Evolutionary conservation across 441 rosid genomes (phyloP).

Genomic region (Euphorbia corollata): DNA sequence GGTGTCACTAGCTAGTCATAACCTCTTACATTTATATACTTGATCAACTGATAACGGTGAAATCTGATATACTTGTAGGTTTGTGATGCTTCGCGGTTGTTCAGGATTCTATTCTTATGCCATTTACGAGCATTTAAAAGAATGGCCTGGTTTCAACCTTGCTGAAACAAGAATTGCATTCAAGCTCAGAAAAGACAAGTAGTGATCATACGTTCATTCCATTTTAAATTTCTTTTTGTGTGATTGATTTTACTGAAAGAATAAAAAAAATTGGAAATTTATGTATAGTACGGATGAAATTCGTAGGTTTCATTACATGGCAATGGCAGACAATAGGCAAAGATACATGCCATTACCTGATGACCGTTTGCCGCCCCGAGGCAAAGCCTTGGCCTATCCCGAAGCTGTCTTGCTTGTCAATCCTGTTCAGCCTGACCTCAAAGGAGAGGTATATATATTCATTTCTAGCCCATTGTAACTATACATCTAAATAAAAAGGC

Average conservation of each 20-base stretch:
- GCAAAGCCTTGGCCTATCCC: slow-evolving; percentile 54
- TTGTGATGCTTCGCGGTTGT: slow-evolving; percentile 53
- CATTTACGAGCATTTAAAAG: slow-evolving; percentile 53
- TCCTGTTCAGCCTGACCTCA: slow-evolving; percentile 64
- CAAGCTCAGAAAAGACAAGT: slow-evolving; percentile 81
- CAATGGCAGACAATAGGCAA: slow-evolving; percentile 67
- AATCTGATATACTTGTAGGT: slow-evolving; percentile 31
- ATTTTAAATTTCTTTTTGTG: too few relatives aligned
- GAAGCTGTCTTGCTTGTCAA: slow-evolving; percentile 75
- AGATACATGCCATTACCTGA: slow-evolving; percentile 78
- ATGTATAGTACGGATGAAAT: neutral
- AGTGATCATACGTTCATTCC: slow-evolving; percentile 15
- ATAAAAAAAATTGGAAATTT: neutral
- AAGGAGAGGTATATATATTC: slow-evolving; percentile 52
- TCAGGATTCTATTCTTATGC: slow-evolving; percentile 75
- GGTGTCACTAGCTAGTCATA: slow-evolving; percentile 26
- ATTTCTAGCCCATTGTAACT: neutral
- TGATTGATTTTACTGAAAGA: neutral
- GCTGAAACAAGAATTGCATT: slow-evolving; percentile 68
- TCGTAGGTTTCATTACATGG: slow-evolving; percentile 72
- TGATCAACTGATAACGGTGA: neutral
- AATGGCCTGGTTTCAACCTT: slow-evolving; percentile 71
- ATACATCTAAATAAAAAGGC: too few relatives aligned
- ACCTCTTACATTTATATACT: neutral
- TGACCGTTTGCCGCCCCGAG: slow-evolving; percentile 53